Conservation (phyloP, 2,329 filamentous ascomycete genomes). For the Aspergillus hiratsukae region DNA sequence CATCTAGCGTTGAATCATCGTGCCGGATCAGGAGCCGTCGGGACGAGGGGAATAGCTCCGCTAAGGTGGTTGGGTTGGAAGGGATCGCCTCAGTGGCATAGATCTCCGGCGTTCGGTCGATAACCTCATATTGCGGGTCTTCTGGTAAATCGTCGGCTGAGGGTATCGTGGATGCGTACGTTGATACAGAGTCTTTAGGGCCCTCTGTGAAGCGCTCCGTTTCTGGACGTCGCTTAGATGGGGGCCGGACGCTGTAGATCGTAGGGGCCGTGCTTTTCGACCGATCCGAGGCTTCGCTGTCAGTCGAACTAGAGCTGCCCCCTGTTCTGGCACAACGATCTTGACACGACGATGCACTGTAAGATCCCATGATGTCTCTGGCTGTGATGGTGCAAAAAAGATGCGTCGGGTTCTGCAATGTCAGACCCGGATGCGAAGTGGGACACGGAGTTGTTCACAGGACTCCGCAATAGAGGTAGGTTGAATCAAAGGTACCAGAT, state of each 20-base stretch:
- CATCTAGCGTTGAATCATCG: conserved; percentile 83
- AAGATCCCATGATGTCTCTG: conserved; percentile 25
- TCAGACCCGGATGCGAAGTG: conserved; percentile 1
- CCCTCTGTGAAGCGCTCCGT: conserved; percentile 14
- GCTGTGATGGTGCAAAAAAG: conserved; percentile 1
- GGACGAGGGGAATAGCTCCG: conserved; percentile 77
- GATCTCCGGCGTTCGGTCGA: conserved; percentile 51
- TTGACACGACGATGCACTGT: conserved; percentile 21
- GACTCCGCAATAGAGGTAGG: background rate
- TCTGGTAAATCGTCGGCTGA: conserved; percentile 55
- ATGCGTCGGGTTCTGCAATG: background rate
- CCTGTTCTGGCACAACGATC: conserved; percentile 17
- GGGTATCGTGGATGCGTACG: conserved; percentile 69
- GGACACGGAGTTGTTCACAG: too few relatives aligned
- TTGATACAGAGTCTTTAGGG: conserved; percentile 63
- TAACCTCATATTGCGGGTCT: conserved; percentile 49
- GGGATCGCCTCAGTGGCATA: conserved; percentile 65
- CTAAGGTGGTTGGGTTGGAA: conserved; percentile 77
- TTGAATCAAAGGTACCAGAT: background rate
- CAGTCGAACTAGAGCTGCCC: conserved; percentile 34
- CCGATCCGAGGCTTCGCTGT: conserved; percentile 33
- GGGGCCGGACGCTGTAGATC: conserved; percentile 30
- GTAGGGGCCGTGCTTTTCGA: conserved; percentile 40
- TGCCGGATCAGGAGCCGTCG: conserved; percentile 78
- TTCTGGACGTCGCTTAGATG: conserved; percentile 20